Evolutionary conservation across 2,329 filamentous ascomycete species (phyloP), one percentile per base, ranked within the genome.

Genomic region (Teratosphaeria epicoccoides): DNA sequence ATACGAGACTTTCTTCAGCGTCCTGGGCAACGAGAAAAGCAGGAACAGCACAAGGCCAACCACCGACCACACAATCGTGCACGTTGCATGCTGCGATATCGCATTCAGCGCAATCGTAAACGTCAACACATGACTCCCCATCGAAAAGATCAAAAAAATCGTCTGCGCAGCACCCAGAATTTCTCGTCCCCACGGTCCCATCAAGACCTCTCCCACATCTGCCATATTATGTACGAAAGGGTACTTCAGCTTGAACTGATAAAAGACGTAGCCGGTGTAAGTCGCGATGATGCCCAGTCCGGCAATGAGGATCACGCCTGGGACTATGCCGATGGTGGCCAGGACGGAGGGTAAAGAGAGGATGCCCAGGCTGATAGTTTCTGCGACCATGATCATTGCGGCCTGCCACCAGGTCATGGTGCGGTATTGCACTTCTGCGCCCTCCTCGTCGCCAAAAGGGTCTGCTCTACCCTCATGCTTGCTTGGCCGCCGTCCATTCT

Each of bases 51-150:
- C 61, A 56, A 82, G 61, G 0, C 80, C 82, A 1, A 82, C 70
- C n/a, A 83, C 71, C 1, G 75, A 78, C 70, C 81, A 86, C 0
- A 82, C 72, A 51, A 86, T 79, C 1, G 81, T 83, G 65, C 84
- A 87, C 0, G 77, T 75, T 0, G 74, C 79, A 55, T 84, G 76
- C 4, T 78, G 67, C 2, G 81, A 82, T 50, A 88, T 72, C 49
- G 76, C 81, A 60, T 82, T 82, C 66, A 87, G 77, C 51, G 83
- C 83, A 60, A 88, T 84, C n/a, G 77, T 78, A 56, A 85, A 85
- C 0, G 83, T 85, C 53, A 87, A 69, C 40, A 84, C 73, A 68
- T 88, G 85, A 20, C 81, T 84, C 37, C 78, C 82, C 67, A 84
- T 82, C 56, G 84, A 76, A 68, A 88, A 86, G 50, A 84, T 70